Conservation (phyloP, 1,139 yeast species). For the Nematodospora anomalae region DNA sequence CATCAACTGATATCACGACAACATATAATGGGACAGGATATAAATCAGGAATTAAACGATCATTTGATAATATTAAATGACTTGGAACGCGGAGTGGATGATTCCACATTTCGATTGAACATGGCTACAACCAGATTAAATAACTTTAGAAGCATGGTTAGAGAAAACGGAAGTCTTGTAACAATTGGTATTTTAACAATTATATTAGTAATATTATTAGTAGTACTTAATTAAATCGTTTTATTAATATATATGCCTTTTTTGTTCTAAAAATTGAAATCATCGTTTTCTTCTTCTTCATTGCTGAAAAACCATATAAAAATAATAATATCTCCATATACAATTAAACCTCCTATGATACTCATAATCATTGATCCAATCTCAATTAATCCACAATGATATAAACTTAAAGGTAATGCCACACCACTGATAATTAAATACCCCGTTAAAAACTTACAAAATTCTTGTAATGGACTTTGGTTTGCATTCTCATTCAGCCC, state of each 20-base stretch:
- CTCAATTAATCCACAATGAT: constrained; percentile 57
- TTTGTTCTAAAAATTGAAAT: constrained; percentile 40
- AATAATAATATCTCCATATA: constrained; percentile 67
- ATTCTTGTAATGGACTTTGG: constrained; percentile 50
- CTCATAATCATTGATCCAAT: constrained; percentile 65
- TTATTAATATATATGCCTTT: constrained; percentile 6
- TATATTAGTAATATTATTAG: constrained; percentile 56
- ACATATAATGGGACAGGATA: constrained; percentile 61
- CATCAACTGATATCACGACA: constrained; percentile 65
- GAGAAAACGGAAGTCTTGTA: constrained; percentile 71
- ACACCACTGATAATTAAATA: constrained; percentile 67
- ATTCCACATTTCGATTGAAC: constrained; percentile 49
- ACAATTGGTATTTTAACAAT: constrained; percentile 66
- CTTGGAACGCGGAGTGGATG: constrained; percentile 65
- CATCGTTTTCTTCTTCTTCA: constrained; percentile 53
- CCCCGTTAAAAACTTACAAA: constrained; percentile 65
- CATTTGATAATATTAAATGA: constrained; percentile 72
- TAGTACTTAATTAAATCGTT: constrained; percentile 50
- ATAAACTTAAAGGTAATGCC: constrained; percentile 62
- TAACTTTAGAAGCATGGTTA: constrained; percentile 54
- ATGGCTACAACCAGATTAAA: constrained; percentile 57
- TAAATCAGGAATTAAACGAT: constrained; percentile 65
- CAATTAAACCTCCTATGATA: constrained; percentile 66
- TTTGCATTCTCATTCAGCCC: constrained; percentile 29
- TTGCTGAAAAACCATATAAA: constrained; percentile 71